Conservation (phyloP, 495 filamentous ascomycete genomes). For the Chaetomium fimeti region DNA sequence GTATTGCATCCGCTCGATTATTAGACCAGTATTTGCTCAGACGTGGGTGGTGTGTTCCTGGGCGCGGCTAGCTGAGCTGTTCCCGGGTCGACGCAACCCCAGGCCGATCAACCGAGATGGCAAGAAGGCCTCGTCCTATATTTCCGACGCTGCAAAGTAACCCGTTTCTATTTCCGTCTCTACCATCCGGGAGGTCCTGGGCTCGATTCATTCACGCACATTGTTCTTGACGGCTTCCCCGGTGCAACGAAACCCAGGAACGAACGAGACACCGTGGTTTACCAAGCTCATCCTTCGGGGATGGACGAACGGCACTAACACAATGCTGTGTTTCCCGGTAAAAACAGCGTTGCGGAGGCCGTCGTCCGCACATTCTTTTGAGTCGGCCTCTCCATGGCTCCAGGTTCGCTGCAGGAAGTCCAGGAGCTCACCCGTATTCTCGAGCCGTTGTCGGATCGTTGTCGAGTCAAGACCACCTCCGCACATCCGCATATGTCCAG, state of each 20-base stretch:
- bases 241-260: not conserved
- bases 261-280: no score
- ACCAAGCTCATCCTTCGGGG: not conserved
- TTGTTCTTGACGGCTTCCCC: not conserved
- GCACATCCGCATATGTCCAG: no score
- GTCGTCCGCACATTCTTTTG: constrained; percentile 12
- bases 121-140: not conserved
- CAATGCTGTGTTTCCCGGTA: not conserved
- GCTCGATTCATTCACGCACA: not conserved
- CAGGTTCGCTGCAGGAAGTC: not conserved
- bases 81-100: constrained; percentile 8
- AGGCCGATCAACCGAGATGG: constrained; percentile 13
- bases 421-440: not conserved
- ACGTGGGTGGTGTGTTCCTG: not conserved
- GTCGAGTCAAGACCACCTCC: no score
- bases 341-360: not conserved
- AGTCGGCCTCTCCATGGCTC: not conserved
- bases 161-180: constrained; percentile 12
- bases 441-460: not conserved
- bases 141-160: constrained; percentile 12
- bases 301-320: not conserved
- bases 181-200: not conserved
- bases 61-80: not conserved
- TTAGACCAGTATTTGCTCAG: not conserved
- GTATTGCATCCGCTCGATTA: not conserved